Conservation (phyloP, 768 basidiomycete genomes). For the Trametes sanguinea region DNA sequence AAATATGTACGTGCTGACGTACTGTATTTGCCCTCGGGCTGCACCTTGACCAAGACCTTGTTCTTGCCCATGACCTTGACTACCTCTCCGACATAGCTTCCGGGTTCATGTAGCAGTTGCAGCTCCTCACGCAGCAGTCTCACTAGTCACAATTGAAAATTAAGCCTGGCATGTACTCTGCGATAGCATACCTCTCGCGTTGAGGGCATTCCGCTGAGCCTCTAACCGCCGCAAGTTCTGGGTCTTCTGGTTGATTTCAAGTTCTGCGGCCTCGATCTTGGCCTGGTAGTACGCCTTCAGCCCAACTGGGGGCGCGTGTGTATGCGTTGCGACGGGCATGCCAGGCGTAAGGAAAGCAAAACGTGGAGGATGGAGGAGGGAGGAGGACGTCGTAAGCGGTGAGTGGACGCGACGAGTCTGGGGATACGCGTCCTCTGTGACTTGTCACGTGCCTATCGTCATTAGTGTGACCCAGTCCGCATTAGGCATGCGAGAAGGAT, state of each 20-base stretch:
- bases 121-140: conserved; percentile 89
- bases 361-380: neutral
- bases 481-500: conserved; percentile 15
- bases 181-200: conserved; percentile 75
- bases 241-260: conserved; percentile 93
- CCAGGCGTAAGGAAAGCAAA: neutral
- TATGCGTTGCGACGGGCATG: conserved; percentile 43
- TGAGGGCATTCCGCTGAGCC: conserved; percentile 95
- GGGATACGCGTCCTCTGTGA: conserved; percentile 22
- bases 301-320: conserved; percentile 54
- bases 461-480: conserved; percentile 5
- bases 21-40: conserved; percentile 99
- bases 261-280: conserved; percentile 92
- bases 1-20: conserved; percentile 35
- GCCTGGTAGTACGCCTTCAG: conserved; percentile 92
- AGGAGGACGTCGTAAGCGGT: conserved; percentile 14
- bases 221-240: conserved; percentile 95
- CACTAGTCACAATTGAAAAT: conserved; percentile 48
- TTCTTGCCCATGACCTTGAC: conserved; percentile 99
- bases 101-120: conserved; percentile 91
- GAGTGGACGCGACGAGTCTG: conserved; percentile 11
- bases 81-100: conserved; percentile 96
- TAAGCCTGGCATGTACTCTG: too few relatives aligned
- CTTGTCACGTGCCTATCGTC: conserved; percentile 6
- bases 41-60: conserved; percentile 97